phyloP scores from a whole-genome alignment of 768 basidiomycete genomes.

The Lentinula guzmanii region DNA sequence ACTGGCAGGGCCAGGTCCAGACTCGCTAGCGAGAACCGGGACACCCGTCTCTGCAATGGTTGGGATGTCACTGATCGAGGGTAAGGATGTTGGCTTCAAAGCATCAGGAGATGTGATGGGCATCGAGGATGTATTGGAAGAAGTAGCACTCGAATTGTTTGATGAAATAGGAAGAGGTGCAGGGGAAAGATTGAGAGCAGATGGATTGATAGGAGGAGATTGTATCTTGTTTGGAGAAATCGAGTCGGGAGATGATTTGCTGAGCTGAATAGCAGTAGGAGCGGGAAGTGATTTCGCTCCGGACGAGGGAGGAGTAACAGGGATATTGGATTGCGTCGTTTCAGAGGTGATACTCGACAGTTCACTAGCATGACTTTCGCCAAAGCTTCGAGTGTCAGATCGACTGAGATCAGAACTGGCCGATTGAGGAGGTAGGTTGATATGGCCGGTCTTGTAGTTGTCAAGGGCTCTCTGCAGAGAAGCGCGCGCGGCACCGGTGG shows the following conservation, averaged over 20 bases:
- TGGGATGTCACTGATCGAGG: slow-evolving; percentile 31
- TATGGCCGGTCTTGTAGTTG: slow-evolving; percentile 65
- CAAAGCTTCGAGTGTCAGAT: slow-evolving; percentile 78
- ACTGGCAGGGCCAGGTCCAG: slow-evolving; percentile 60
- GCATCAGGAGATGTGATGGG: slow-evolving; percentile 23
- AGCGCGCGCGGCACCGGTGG: slow-evolving; percentile 65
- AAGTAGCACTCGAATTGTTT: background rate
- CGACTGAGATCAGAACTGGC: slow-evolving; percentile 52
- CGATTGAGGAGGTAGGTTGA: slow-evolving; percentile 41
- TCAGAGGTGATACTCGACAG: slow-evolving; percentile 45
- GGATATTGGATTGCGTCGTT: slow-evolving; percentile 26
- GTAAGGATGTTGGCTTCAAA: slow-evolving; percentile 18
- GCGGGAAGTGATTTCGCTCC: slow-evolving; percentile 13
- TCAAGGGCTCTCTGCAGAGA: slow-evolving; percentile 76
- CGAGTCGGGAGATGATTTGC: slow-evolving; percentile 3
- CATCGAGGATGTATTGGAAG: slow-evolving; percentile 12
- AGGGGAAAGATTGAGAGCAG: slow-evolving; percentile 32
- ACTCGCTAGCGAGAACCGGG: slow-evolving; percentile 54
- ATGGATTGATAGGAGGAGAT: slow-evolving; percentile 19
- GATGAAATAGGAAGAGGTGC: slow-evolving; percentile 24
- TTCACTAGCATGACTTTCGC: slow-evolving; percentile 76
- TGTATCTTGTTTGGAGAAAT: slow-evolving; percentile 15
- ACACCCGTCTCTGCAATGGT: slow-evolving; percentile 75
- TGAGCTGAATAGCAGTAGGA: slow-evolving; percentile 1
- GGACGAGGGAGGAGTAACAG: slow-evolving; percentile 36